These are phyloP conservation scores for Suhomyces terraborum DNA, from an alignment of 1,139 yeast genomes.

Conservation along the genomic window DNA sequence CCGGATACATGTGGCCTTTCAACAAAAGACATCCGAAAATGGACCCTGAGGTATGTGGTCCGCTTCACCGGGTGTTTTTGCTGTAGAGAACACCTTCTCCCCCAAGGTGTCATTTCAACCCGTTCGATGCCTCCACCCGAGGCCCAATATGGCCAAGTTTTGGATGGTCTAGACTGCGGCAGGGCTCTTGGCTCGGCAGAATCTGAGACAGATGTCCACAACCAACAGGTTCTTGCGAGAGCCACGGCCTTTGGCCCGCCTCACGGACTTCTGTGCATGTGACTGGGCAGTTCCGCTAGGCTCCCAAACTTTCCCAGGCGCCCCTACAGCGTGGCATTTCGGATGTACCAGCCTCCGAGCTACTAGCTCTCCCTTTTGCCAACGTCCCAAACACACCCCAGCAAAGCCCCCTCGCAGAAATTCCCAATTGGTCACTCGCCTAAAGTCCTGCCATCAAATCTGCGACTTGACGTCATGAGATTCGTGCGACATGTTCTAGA, in stretches of 20 bases:
- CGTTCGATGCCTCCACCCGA: neutral
- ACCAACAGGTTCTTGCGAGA: too few species aligned
- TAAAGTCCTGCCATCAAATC: slow-evolving; percentile 1
- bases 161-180: slow-evolving; percentile 1
- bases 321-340: neutral
- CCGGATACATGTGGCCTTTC: too few species aligned
- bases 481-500: slow-evolving; percentile 5
- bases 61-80: too few species aligned
- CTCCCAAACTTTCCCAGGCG: too few species aligned
- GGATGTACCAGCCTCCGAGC: neutral
- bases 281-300: neutral
- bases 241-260: neutral
- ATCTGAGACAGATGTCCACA: slow-evolving; percentile 1
- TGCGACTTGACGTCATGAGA: slow-evolving; percentile 3
- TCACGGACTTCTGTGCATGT: neutral
- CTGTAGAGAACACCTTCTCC: too few species aligned
- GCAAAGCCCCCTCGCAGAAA: slow-evolving; percentile 1
- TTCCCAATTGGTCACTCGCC: slow-evolving; percentile 3
- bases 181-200: slow-evolving; percentile 2
- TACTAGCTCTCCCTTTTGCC: neutral
- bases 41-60: too few species aligned
- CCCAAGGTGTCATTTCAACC: neutral
- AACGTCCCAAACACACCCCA: neutral
- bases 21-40: too few species aligned
- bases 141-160: neutral